Conservation (phyloP, 257 asterid genomes). For the Forsythia suspensa region DNA sequence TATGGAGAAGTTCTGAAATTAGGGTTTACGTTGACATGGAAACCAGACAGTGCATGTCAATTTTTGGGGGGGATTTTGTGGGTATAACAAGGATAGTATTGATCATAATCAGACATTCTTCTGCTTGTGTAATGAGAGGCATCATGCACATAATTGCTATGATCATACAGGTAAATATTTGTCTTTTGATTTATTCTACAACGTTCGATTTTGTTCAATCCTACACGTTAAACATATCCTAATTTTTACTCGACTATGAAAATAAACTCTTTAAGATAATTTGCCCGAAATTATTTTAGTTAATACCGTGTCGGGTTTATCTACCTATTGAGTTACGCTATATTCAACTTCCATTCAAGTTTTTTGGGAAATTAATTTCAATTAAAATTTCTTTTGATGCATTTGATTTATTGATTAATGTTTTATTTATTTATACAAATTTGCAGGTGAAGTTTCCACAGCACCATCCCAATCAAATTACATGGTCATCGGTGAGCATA, state of each 20-base stretch:
- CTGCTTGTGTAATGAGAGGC: constrained; percentile 11
- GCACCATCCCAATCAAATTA: background rate
- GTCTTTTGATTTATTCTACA: background rate
- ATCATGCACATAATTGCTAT: constrained; percentile 2
- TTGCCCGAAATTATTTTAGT: too few relatives aligned
- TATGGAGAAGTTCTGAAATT: background rate
- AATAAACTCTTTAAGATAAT: too few relatives aligned
- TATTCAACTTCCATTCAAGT: background rate
- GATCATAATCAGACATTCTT: background rate
- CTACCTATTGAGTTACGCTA: too few relatives aligned
- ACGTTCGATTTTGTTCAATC: too few relatives aligned
- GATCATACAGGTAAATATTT: background rate
- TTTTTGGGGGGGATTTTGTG: constrained; percentile 19
- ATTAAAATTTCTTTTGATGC: background rate
- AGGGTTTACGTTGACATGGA: constrained; percentile 19
- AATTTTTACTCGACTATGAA: too few relatives aligned
- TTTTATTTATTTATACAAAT: background rate
- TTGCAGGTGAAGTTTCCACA: background rate
- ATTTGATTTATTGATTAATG: too few relatives aligned
- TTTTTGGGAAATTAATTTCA: background rate
- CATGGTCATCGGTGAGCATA: background rate
- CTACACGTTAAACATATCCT: too few relatives aligned
- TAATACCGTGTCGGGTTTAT: too few relatives aligned
- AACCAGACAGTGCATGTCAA: constrained; percentile 10
- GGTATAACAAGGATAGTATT: background rate